phyloP scores from a whole-genome alignment of 768 basidiomycete species.

The Rhodotorula graminis region DNA sequence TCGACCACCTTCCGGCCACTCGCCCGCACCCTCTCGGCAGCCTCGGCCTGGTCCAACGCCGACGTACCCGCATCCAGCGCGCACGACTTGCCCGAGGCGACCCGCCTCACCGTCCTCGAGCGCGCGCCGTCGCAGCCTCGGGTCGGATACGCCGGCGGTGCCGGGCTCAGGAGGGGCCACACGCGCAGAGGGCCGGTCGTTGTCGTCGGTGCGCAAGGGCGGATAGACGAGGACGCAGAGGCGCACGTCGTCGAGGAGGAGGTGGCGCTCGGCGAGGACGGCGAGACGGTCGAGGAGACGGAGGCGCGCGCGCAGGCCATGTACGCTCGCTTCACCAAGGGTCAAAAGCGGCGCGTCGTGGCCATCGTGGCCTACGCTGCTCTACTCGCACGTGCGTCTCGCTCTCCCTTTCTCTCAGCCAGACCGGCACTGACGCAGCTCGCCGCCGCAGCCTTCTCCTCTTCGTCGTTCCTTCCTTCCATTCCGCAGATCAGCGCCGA shows the following conservation, averaged over 20 bases:
- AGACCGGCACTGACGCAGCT: background rate
- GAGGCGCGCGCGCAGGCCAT: background rate
- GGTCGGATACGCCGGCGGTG: background rate
- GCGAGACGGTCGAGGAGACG: slow-evolving; percentile 4
- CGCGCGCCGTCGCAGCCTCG: background rate
- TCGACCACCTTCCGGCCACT: background rate
- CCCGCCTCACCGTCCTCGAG: background rate
- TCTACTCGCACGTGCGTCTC: slow-evolving; percentile 2
- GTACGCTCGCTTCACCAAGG: slow-evolving; percentile 6
- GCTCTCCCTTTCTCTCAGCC: no score
- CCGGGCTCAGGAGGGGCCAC: background rate
- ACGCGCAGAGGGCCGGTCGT: background rate
- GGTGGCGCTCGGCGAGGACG: background rate
- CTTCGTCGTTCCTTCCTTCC: background rate
- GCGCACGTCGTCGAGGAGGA: background rate
- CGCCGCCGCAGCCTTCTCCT: background rate
- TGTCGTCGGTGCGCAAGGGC: background rate
- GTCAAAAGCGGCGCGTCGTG: background rate
- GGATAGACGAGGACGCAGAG: background rate
- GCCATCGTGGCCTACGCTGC: slow-evolving; percentile 7
- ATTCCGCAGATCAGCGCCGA: slow-evolving; percentile 9
- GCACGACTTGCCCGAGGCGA: background rate
- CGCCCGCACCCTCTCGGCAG: background rate
- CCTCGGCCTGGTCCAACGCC: background rate
- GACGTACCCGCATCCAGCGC: background rate